Percentiles rank a stretch among this genome's conserved stretches.
These are phyloP conservation scores for Yarrowia sp. DNA, from an alignment of 805 yeast genomes.

Conservation along the genomic window DNA sequence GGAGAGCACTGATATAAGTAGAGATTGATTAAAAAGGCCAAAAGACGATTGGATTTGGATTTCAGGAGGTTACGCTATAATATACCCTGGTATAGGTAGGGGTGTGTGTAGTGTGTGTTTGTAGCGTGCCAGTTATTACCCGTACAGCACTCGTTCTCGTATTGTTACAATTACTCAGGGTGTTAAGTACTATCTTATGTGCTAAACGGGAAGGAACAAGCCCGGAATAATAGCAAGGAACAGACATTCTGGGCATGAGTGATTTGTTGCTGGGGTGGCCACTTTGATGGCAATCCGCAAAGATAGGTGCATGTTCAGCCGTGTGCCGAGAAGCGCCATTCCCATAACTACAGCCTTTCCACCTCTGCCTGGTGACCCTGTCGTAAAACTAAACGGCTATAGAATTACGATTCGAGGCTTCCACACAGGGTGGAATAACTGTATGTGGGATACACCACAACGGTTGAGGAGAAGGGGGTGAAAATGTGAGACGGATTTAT, in stretches of 20 bases:
- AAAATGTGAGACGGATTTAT: too few species aligned
- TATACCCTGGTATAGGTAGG: too few species aligned
- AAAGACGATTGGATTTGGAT: constrained; percentile 1
- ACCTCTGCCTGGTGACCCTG: not conserved
- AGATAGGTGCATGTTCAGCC: not conserved
- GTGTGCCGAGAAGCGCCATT: not conserved
- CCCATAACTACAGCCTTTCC: constrained; percentile 7
- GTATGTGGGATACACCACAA: not conserved
- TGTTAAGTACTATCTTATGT: too few species aligned
- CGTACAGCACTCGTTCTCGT: too few species aligned
- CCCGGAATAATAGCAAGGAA: too few species aligned
- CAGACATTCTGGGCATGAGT: too few species aligned
- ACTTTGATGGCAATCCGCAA: not conserved
- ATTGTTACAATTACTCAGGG: too few species aligned
- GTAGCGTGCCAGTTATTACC: too few species aligned
- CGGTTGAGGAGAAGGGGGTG: too few species aligned
- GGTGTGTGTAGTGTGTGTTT: too few species aligned
- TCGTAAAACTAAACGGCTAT: not conserved
- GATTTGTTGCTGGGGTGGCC: too few species aligned
- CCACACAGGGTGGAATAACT: not conserved
- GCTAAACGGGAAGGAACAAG: too few species aligned
- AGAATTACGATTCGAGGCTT: not conserved
- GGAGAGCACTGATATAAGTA: not conserved
- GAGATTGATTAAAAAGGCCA: not conserved
- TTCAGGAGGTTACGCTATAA: not conserved